Conservation (phyloP, 2,329 filamentous ascomycete species). For the Botryotinia narcissicola region DNA sequence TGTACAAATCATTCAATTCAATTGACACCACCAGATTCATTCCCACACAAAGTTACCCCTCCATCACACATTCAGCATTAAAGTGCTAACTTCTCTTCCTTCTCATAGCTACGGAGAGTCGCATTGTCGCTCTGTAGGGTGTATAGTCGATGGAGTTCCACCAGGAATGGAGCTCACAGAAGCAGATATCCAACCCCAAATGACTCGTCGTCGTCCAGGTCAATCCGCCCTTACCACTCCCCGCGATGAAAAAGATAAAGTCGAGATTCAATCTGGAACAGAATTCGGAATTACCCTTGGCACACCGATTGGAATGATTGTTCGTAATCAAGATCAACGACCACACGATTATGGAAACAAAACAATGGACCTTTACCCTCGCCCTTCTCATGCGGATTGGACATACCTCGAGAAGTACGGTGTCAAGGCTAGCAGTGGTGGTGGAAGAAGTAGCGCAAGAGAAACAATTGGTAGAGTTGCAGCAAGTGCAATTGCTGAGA, state of each 20-base stretch:
- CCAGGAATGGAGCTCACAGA: constrained; percentile 84
- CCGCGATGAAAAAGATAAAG: constrained; percentile 85
- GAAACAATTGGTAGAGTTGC: constrained; percentile 94
- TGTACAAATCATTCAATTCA: constrained; percentile 23
- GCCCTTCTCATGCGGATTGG: constrained; percentile 92
- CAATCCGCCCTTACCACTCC: constrained; percentile 90
- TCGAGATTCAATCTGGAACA: constrained; percentile 89
- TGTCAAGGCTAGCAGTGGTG: constrained; percentile 84
- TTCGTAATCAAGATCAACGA: constrained; percentile 89
- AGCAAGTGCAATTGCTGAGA: constrained; percentile 88
- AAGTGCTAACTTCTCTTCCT: constrained; percentile 19
- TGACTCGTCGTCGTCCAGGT: constrained; percentile 85
- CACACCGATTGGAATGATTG: constrained; percentile 83
- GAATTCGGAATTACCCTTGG: constrained; percentile 88
- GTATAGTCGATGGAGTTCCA: constrained; percentile 90
- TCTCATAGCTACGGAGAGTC: constrained; percentile 66
- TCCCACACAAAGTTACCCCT: constrained; percentile 2
- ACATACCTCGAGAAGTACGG: constrained; percentile 98
- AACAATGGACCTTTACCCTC: constrained; percentile 89
- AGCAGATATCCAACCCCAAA: constrained; percentile 87
- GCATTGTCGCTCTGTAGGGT: constrained; percentile 89
- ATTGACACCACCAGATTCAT: background rate
- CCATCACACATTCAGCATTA: background rate
- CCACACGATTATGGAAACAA: constrained; percentile 86
- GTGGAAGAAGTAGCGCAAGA: constrained; percentile 85